These are phyloP conservation scores for Psilocybe cyanescens DNA, from an alignment of 768 basidiomycete genomes.

Conservation along the genomic window DNA sequence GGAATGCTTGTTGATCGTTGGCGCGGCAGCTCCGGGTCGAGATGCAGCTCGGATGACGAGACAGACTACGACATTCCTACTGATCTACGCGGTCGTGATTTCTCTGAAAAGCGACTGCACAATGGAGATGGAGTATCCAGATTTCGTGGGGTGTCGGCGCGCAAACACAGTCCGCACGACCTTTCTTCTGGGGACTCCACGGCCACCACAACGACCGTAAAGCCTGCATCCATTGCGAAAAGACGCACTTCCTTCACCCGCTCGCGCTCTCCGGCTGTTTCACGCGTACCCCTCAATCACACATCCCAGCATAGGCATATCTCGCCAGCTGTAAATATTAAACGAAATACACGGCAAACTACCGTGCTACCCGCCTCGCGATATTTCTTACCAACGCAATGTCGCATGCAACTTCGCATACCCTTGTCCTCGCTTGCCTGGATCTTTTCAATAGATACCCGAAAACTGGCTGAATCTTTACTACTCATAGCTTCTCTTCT, in stretches of 20 bases:
- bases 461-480: slow-evolving; percentile 65
- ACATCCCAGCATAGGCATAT: slow-evolving; percentile 33
- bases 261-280: slow-evolving; percentile 68
- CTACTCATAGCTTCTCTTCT: slow-evolving; percentile 67
- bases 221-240: slow-evolving; percentile 22
- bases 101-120: slow-evolving; percentile 23
- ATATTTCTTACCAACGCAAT: slow-evolving; percentile 48
- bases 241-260: slow-evolving; percentile 62
- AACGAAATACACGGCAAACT: slow-evolving; percentile 49
- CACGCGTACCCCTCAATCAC: slow-evolving; percentile 31
- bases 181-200: slow-evolving; percentile 45
- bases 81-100: slow-evolving; percentile 47
- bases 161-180: slow-evolving; percentile 34
- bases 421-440: slow-evolving; percentile 43
- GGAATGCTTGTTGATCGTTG: neutral
- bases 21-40: slow-evolving; percentile 50
- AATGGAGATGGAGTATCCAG: slow-evolving; percentile 27
- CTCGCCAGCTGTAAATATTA: slow-evolving; percentile 45
- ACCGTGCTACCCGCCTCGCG: slow-evolving; percentile 23
- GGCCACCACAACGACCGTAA: slow-evolving; percentile 33
- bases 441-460: slow-evolving; percentile 61
- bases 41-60: slow-evolving; percentile 58
- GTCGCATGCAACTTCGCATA: slow-evolving; percentile 48
- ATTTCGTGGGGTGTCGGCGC: slow-evolving; percentile 28
- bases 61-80: slow-evolving; percentile 46